A percentile compares a stretch with the other conserved stretches of the same genome.
phyloP scores from a whole-genome alignment of 73 alveolate species.

The Tetrahymena thermophila region DNA sequence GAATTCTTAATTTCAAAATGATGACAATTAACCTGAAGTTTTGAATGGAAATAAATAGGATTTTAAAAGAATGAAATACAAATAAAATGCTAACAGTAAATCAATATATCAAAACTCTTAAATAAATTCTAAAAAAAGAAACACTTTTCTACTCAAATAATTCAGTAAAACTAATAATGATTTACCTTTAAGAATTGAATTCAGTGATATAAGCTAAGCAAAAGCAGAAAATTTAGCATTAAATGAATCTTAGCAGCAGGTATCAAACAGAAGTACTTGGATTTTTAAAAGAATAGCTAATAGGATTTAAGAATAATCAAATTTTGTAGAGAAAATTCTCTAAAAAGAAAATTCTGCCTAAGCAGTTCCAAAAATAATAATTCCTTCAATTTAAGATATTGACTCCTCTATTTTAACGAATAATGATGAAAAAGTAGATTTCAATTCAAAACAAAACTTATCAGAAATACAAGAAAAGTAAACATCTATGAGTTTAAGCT shows the following conservation, averaged over 20 bases:
- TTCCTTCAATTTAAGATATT: neutral
- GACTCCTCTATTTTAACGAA: neutral
- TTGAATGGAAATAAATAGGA: too few species aligned
- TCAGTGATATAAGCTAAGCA: neutral
- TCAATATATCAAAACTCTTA: neutral
- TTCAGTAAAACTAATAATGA: neutral
- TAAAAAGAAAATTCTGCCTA: neutral
- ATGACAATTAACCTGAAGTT: too few species aligned
- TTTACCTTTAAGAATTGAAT: neutral
- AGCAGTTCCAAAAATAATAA: neutral
- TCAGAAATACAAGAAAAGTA: neutral
- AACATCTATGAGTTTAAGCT: neutral
- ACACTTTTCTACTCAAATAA: too few species aligned
- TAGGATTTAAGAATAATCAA: neutral
- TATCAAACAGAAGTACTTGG: neutral
- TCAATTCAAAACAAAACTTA: neutral
- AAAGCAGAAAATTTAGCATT: neutral
- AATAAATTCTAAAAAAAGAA: too few species aligned
- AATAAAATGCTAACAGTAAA: neutral
- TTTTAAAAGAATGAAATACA: too few species aligned
- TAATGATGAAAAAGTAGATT: neutral
- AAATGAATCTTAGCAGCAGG: neutral
- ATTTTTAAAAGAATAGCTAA: neutral
- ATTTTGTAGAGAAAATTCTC: neutral
- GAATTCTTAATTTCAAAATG: too few species aligned